Evolutionary conservation across 2,329 filamentous ascomycete species (phyloP), one percentile per base, ranked within the genome.

Genomic region (Aspergillus latus): DNA sequence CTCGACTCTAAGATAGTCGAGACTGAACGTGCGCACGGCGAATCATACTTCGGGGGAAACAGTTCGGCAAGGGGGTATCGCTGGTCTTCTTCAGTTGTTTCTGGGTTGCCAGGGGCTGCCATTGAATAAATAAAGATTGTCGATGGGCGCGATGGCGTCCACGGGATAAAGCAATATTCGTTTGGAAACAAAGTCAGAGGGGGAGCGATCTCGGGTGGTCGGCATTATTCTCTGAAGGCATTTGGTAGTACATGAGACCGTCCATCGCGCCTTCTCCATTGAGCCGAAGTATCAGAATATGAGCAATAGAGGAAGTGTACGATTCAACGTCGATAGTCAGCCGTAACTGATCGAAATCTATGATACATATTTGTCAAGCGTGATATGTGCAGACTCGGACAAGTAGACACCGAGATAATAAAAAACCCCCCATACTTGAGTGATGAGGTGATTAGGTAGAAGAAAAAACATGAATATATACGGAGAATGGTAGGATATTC

Each of bases 1-100:
- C 72, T 75, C 15, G 66, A 65, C 34, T 65, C 53, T 11, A 69
- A 68, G 43, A 71, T 69, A 0, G 62, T 63, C 8, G 63, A 66
- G n/a, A 54, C 56, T 36, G 48, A 40, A 13, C 42, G 54, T 15
- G 16, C 11, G 13, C 11, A 28, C 40, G 7, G 50, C 13, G 28
- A 15, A 40, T 29, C 44, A 40, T 50, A 43, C 26, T 52, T 46
- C 4, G 15, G 10, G 13, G 48, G 30, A 13, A 36, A 30, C 13
- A 16, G 47, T 10, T 40, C 34, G n/a, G 32, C 32, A 34, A 43
- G 6, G 13, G 37, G 13, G 30, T 34, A 8, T 45, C 54, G 44
- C 4, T 46, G 48, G 13, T 32, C 44, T 15, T 46, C 13, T 16
- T 21, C 56, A 36, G 42, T 16, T 21, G 34, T 34, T 49, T 34